Evolutionary conservation across 345 rosid species (phyloP), one percentile per base, ranked within the genome.

Genomic region (Trapa incisa): DNA sequence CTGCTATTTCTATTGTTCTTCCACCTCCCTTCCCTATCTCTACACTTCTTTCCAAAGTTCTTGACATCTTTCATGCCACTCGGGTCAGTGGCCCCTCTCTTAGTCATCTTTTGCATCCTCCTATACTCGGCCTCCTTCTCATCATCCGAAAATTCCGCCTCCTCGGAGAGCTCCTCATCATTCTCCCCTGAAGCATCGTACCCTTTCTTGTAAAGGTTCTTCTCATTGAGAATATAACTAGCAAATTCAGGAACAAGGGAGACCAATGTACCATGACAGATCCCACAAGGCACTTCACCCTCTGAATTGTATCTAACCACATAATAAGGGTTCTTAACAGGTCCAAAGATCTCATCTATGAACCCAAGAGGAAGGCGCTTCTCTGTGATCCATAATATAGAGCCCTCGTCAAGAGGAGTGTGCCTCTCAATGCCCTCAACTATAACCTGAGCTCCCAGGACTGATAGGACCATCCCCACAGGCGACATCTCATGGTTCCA

Each of bases 171-270:
- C 87, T 91, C 97, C 82, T 95, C 99, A 67, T 95, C 99, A 68
- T 91, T 79, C 72, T 91, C 93, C 37, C 96, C 94, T 52, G 99
- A 91, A 42, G 96, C 96, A 84, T 95, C 99, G 62, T 91, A 95
- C 32, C 96, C 97, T 85, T 95, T 95, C 77, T 80, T 83, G 83
- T 87, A 80, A 65, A 95, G 78, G 68, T 81, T 83, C 82, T 86
- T 78, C 67, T 87, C 85, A 67, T 75, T 83, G 57, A 95, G 88
- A 69, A 89, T 84, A 71, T 87, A 90, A 73, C 74, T 68, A 69
- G 87, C 96, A 71, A 84, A 95, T 73, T 95, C 99, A 0, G 81
- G 77, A 29, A 89, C 89, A 77, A 85, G 89, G 9, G 99, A 87
- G 67, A 94, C 74, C 58, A 29, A 56, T 52, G 83, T 73, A 63